Evolutionary conservation across 768 basidiomycete genomes (phyloP), one percentile per base, ranked within the genome.

Genomic region (Auricularia cornea): DNA sequence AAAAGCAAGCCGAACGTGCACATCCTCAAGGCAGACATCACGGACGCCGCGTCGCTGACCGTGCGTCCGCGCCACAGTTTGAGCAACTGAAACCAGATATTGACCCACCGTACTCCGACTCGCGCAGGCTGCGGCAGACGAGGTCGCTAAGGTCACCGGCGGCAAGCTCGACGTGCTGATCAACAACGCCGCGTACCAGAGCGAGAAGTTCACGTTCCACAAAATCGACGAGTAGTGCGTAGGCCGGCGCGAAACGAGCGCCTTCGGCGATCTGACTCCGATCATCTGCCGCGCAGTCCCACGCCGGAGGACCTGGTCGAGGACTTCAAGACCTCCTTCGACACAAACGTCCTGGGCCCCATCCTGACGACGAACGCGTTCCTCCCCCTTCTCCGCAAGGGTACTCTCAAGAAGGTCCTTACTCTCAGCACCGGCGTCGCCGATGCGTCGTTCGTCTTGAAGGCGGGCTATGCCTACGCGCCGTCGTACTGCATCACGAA

Each of bases 91-190:
- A n/a, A n/a, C n/a, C n/a, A n/a, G n/a, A n/a, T n/a, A n/a, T n/a
- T n/a, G n/a, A n/a, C n/a, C n/a, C n/a, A n/a, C n/a, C n/a, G n/a
- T n/a, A n/a, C n/a, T n/a, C n/a, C n/a, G n/a, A n/a, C n/a, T n/a
- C n/a, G 26, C 52, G 31, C 61, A 71, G 70, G 60, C 52, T 5
- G 65, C 64, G 3, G 69, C 62, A 0, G 33, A 60, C 6, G 59
- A 64, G 33, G 60, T 70, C 23, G 51, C 64, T 2, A 57, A 59
- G 28, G 33, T 65, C 31, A 67, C 59, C 3, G 64, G 73, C 23
- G 74, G 75, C 14, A 70, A 69, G 31, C 66, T 79, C n/a, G 76
- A 78, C 65, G 68, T 66, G 57, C 68, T 77, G 61, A 76, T 77
- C 60, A 76, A 77, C 65, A 78, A 78, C 61, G 77, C 75, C 16